Evolutionary conservation across 176 grass and related monocot species (phyloP).

Genomic region (Phoenix roebelenii): DNA sequence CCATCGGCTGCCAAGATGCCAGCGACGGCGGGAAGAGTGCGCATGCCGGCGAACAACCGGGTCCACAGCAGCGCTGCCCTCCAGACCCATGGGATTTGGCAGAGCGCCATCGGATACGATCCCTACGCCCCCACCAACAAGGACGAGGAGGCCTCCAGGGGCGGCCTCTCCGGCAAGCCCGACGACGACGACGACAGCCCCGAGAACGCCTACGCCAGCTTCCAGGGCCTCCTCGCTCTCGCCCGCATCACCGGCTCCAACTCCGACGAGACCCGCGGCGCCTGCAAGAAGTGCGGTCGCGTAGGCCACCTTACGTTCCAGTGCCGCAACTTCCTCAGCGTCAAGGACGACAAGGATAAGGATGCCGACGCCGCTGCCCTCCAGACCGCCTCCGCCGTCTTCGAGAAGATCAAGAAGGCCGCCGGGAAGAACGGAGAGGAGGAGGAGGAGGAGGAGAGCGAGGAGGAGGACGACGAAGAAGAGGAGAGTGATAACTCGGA

Average conservation of each 20-base stretch:
- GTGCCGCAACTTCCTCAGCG: constrained; percentile 86
- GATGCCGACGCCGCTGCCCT: background rate
- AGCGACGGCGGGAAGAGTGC: constrained; percentile 84
- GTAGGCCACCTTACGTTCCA: constrained; percentile 94
- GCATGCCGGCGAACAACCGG: constrained; percentile 97
- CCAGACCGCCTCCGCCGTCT: constrained; percentile 9
- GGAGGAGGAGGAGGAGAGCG: constrained; percentile 20
- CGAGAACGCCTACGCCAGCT: constrained; percentile 74
- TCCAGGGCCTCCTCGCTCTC: constrained; percentile 84
- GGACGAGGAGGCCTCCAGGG: constrained; percentile 1
- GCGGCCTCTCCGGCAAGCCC: constrained; percentile 15
- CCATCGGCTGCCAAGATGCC: constrained; percentile 44
- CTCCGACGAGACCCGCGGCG: constrained; percentile 58
- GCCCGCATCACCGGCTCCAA: constrained; percentile 55
- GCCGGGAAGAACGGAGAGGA: constrained; percentile 15
- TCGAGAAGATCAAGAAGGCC: constrained; percentile 54
- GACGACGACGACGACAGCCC: background rate
- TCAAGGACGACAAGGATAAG: constrained; percentile 38
- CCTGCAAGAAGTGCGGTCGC: constrained; percentile 77
- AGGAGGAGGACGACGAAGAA: constrained; percentile 18
- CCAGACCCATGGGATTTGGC: constrained; percentile 96
- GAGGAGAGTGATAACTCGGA: constrained; percentile 40
- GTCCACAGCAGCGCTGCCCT: constrained; percentile 95
- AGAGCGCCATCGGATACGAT: constrained; percentile 98
- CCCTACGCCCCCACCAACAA: constrained; percentile 84